Evolutionary conservation across 192 early-diverging fungal genomes (phyloP), one percentile per base, ranked within the genome.

Genomic region (Gigaspora rosea): DNA sequence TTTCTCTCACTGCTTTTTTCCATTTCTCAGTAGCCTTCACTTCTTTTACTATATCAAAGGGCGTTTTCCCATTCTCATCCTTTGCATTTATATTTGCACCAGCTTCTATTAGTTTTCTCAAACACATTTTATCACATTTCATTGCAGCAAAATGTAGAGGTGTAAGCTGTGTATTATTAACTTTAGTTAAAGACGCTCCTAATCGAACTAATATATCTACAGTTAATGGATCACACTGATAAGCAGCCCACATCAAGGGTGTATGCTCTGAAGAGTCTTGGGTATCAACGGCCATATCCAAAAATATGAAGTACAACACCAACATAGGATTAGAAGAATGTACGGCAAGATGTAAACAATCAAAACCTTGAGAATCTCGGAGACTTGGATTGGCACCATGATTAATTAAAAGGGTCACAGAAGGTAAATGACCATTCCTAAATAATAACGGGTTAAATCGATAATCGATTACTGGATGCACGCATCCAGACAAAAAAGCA

Each of bases 171-270:
- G 87, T 88, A 49, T 84, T 82, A 80, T 98, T 95, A 50, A 80
- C 83, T 20, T 88, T 81, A 41, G 92, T 86, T n/a, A 96, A 72
- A 8, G 80, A 85, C 7, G 96, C 95, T 13, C 91, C 92, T 41
- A 89, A 80, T 36, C 85, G 84, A 33, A 98, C 67, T 33, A 98
- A 81, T 47, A 93, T 82, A 66, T 91, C 87, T 10, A 94, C 85
- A 36, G 89, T 87, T 32, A 90, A 76, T 46, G 90, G 86, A 80
- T 94, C 93, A 2, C 92, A 92, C 79, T 95, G 92, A 80, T 97
- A 98, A 0, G 93, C 91, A 1, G 94, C 91, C 97, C 97, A 99
- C 94, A 97, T 97, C 36, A 99, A 84, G 56, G 94, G 86, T 13
- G 97, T 99, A 41, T 94, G 89, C 33, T 91, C 91, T 65, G 93